Conservation (phyloP, 225 moss, liverwort and hornwort genomes). For the Sphagnum contortum region DNA sequence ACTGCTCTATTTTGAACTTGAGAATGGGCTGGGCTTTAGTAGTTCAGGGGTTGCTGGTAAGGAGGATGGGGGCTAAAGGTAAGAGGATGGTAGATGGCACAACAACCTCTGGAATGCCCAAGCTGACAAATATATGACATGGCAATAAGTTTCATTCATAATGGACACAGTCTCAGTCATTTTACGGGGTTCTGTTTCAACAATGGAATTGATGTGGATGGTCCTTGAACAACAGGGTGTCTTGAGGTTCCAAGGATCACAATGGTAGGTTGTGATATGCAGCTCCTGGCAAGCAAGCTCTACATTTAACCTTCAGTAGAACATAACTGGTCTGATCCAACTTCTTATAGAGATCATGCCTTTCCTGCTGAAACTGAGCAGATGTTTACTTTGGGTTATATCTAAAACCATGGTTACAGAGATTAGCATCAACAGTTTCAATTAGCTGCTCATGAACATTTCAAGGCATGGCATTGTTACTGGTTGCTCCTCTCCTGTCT, state of each 20-base stretch:
- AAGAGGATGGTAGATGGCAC: background rate
- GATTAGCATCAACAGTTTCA: constrained; percentile 31
- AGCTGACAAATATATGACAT: background rate
- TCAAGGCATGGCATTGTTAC: constrained; percentile 5
- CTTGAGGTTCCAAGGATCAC: background rate
- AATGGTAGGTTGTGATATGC: constrained; percentile 11
- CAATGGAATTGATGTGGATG: background rate
- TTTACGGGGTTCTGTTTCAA: too few relatives aligned
- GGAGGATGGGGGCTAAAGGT: background rate
- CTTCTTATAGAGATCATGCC: constrained; percentile 27
- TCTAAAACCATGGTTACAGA: constrained; percentile 49
- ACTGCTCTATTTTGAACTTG: too few relatives aligned
- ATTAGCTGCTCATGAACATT: constrained; percentile 16
- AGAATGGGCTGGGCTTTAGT: too few relatives aligned
- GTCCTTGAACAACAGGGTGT: background rate
- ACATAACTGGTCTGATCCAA: constrained; percentile 23
- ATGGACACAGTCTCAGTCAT: too few relatives aligned
- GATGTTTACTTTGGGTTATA: constrained; percentile 37
- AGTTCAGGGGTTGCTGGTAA: background rate
- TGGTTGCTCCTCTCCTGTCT: constrained; percentile 4
- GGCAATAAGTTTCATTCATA: background rate
- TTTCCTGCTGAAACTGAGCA: constrained; percentile 30
- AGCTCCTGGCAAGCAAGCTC: constrained; percentile 20
- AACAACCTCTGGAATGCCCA: background rate
- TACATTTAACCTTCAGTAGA: constrained; percentile 20